Evolutionary conservation across 371 early-diverging fungal genomes (phyloP), one percentile per base, ranked within the genome.

Genomic region (Enteropsectra breve): DNA sequence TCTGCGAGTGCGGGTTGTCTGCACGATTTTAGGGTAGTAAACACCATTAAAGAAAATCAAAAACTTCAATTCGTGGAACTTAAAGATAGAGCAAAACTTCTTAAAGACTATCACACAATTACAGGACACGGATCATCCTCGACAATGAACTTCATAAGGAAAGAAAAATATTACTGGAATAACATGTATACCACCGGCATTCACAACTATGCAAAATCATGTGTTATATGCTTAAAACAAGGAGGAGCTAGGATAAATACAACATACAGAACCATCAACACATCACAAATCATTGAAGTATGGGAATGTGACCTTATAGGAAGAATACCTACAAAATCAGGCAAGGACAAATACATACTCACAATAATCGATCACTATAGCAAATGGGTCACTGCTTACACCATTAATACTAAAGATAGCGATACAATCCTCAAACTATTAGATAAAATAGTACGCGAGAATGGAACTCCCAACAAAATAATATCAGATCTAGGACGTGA

Each of bases 271-370:
- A 15, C 15, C 15, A 43, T 43, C 43, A 15, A 15, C 15, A 43
- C 43, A 15, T 15, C 43, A 15, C 15, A 15, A 43, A 15, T 15
- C 15, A 43, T 15, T 15, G 43, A 43, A 15, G 15, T 15, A 15
- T 43, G 43, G 43, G 43, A 43, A 15, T 43, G 43, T 43, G 43
- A 43, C 43, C 15, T 43, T 15, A 43, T 43, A 15, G 43, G 43
- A 21, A 15, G 43, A 21, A 15, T 43, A 21, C 15, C 21, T 15
- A 21, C 15, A 21, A 43, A 15, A 21, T 15, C 15, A 15, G 15
- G 43, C 21, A 21, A 15, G 15, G 43, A 43, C 15, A 43, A 43
- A 43, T 43, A 15, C 21, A 43, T 43, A 15, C 21, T 43, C 21
- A 21, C 21, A 43, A 21, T 21, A 21, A 43, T 43, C 43, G 43